Conservation (phyloP, 2,329 filamentous ascomycete species). For the Neobulgaria alba region DNA sequence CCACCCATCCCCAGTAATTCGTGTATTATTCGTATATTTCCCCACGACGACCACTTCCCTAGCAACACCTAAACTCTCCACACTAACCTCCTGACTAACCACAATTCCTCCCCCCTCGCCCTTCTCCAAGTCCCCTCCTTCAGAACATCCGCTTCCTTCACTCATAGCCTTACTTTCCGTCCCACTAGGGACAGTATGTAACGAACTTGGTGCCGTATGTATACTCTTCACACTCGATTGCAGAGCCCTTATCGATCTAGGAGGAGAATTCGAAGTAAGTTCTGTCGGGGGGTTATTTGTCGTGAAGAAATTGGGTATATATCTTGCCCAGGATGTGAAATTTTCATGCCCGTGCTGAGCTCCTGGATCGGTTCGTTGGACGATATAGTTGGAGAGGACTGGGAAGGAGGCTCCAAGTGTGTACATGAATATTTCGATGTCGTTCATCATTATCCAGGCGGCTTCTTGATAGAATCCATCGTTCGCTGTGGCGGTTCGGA, state of each 20-base stretch:
- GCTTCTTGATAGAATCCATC: slow-evolving; percentile 22
- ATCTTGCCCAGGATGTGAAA: slow-evolving; percentile 18
- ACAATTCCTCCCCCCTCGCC: not conserved
- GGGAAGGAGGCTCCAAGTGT: slow-evolving; percentile 26
- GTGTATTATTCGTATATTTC: not conserved
- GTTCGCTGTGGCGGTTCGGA: slow-evolving; percentile 9
- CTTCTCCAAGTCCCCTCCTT: not conserved
- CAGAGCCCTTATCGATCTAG: not conserved
- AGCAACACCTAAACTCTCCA: not conserved
- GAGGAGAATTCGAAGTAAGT: not conserved
- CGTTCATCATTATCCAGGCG: slow-evolving; percentile 24
- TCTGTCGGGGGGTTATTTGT: not conserved
- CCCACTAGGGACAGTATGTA: not conserved
- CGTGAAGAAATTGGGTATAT: slow-evolving; percentile 15
- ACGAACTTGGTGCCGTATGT: not conserved
- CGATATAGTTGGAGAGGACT: slow-evolving; percentile 11
- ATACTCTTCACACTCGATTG: not conserved
- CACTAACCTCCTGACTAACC: not conserved
- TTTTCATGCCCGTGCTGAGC: slow-evolving; percentile 10
- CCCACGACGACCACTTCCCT: not conserved
- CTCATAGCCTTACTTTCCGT: not conserved
- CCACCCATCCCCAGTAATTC: not conserved
- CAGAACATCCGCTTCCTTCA: not conserved
- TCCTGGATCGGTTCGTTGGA: slow-evolving; percentile 4
- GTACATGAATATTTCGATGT: slow-evolving; percentile 27